phyloP scores from a whole-genome alignment of 2,329 filamentous ascomycete genomes.

The Aspergillus proliferans region DNA sequence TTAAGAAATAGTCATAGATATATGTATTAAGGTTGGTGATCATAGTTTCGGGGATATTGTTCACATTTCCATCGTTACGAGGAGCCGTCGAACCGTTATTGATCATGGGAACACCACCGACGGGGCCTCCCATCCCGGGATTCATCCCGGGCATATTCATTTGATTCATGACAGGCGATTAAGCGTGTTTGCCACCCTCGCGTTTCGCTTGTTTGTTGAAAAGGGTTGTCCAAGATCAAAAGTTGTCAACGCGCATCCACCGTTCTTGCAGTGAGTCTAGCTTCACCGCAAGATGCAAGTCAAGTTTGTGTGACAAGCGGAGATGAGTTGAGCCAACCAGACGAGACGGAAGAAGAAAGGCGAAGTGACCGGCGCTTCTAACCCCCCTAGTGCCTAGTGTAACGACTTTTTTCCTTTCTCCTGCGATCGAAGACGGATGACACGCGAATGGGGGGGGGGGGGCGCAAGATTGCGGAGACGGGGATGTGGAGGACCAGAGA shows the following conservation, averaged over 20 bases:
- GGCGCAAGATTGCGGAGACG: background rate
- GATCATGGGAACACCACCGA: constrained; percentile 53
- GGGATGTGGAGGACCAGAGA: background rate
- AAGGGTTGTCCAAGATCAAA: constrained; percentile 17
- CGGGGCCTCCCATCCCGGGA: constrained; percentile 49
- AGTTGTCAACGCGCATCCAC: constrained; percentile 28
- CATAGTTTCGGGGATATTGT: constrained; percentile 29
- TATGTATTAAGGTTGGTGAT: constrained; percentile 54
- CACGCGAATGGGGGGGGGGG: background rate
- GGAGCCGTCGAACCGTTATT: constrained; percentile 44
- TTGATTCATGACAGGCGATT: constrained; percentile 45
- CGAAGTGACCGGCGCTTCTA: constrained; percentile 7
- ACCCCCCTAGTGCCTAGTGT: background rate
- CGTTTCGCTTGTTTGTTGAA: constrained; percentile 20
- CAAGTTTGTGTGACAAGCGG: constrained; percentile 2
- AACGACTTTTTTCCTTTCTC: background rate
- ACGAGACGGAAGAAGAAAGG: constrained; percentile 11
- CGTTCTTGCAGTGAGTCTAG: constrained; percentile 12
- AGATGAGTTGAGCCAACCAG: constrained; percentile 10
- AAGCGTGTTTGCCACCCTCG: constrained; percentile 30
- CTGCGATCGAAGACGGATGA: constrained; percentile 3
- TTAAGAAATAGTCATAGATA: constrained; percentile 72
- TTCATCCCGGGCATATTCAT: constrained; percentile 55
- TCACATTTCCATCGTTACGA: constrained; percentile 37
- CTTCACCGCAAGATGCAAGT: too few relatives aligned